phyloP scores from a whole-genome alignment of 2,329 filamentous ascomycete species.

The Cytospora paraplurivora region DNA sequence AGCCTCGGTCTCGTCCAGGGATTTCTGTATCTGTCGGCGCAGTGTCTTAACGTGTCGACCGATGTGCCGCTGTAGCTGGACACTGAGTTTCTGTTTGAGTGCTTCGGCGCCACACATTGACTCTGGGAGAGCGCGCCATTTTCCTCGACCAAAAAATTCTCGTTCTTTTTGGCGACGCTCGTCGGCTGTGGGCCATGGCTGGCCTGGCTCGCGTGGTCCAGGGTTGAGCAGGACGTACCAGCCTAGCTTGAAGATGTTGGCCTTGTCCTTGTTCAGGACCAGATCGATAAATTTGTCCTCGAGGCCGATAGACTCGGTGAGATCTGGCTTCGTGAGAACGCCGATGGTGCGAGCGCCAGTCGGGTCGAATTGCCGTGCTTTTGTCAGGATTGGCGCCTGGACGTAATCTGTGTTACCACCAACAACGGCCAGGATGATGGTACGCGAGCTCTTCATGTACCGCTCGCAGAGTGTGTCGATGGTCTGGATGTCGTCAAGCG shows the following conservation, averaged over 20 bases:
- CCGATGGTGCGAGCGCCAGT: conserved; percentile 52
- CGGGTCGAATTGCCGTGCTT: conserved; percentile 54
- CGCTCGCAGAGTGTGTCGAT: conserved; percentile 54
- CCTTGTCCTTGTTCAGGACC: conserved; percentile 51
- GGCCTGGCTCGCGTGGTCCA: conserved; percentile 45
- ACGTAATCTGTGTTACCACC: conserved; percentile 59
- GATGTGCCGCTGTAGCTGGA: conserved; percentile 54
- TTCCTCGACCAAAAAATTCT: conserved; percentile 52
- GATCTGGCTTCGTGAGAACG: conserved; percentile 55
- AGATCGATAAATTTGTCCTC: conserved; percentile 58
- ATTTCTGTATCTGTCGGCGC: conserved; percentile 53
- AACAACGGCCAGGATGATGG: conserved; percentile 58
- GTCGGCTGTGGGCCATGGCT: conserved; percentile 46
- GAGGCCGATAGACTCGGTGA: conserved; percentile 55
- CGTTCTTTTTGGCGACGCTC: conserved; percentile 48
- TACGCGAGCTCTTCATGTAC: conserved; percentile 59
- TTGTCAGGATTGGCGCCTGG: conserved; percentile 53
- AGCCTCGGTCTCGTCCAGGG: conserved; percentile 50
- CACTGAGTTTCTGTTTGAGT: conserved; percentile 51
- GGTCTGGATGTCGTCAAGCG: conserved; percentile 53
- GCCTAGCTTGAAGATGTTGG: conserved; percentile 54
- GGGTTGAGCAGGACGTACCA: conserved; percentile 57
- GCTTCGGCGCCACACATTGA: conserved; percentile 51
- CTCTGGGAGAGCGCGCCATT: conserved; percentile 51
- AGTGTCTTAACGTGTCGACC: conserved; percentile 54